Conservation (phyloP, 163 green algal species). For the Prototheca wickerhamii region DNA sequence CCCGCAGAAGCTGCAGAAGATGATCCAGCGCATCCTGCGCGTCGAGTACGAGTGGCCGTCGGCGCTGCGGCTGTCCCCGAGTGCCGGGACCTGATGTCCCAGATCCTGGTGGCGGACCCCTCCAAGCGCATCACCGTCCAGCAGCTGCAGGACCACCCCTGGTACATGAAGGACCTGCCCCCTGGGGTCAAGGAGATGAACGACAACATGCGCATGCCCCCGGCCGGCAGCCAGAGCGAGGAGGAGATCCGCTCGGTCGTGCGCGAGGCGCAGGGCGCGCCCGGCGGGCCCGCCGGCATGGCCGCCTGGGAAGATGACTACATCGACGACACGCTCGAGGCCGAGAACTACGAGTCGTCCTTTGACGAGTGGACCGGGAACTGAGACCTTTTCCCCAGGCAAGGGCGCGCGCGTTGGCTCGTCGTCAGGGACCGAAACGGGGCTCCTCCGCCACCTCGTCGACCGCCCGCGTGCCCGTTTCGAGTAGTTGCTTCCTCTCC, state of each 20-base stretch:
- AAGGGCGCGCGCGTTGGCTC: too few relatives aligned
- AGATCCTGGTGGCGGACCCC: conserved; percentile 62
- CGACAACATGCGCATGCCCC: conserved; percentile 61
- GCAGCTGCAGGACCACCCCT: conserved; percentile 79
- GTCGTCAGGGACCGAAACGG: too few relatives aligned
- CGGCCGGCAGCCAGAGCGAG: conserved; percentile 61
- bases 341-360: conserved; percentile 39
- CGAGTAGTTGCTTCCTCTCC: too few relatives aligned
- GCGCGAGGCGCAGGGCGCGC: conserved; percentile 47
- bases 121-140: conserved; percentile 73
- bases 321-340: conserved; percentile 67
- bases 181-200: conserved; percentile 89
- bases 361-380: conserved; percentile 37
- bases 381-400: too few relatives aligned
- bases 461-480: too few relatives aligned
- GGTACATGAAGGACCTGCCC: conserved; percentile 85
- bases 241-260: conserved; percentile 62
- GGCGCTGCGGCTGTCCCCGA: conserved; percentile 63
- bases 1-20: conserved; percentile 90
- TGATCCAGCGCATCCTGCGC: conserved; percentile 77
- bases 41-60: conserved; percentile 81
- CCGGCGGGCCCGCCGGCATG: background rate
- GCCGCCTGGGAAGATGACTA: conserved; percentile 51
- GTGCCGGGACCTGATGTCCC: conserved; percentile 49
- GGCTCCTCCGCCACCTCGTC: too few relatives aligned